A percentile compares a stretch with the other conserved stretches of the same genome.
Conservation (phyloP, 1,284 basidiomycete genomes). For the Melampsora larici-populina region DNA sequence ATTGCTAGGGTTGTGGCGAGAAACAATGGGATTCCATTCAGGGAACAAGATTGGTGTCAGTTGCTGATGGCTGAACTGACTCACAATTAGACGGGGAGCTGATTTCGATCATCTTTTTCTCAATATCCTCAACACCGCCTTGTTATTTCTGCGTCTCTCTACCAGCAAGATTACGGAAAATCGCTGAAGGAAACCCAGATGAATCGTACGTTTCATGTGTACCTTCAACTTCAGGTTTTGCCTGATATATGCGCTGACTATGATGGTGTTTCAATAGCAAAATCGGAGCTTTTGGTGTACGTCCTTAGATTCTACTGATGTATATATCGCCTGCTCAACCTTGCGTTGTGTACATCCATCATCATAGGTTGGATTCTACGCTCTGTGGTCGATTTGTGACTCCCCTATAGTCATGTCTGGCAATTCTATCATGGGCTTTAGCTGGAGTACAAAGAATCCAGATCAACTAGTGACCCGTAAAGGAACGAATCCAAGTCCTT, state of each 20-base stretch:
- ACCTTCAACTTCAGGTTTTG: background rate
- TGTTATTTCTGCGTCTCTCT: background rate
- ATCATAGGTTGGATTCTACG: constrained; percentile 59
- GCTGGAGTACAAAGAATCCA: constrained; percentile 72
- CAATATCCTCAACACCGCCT: background rate
- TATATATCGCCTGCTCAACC: background rate
- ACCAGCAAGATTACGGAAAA: constrained; percentile 41
- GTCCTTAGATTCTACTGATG: constrained; percentile 53
- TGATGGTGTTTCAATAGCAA: constrained; percentile 66
- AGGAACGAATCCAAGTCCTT: constrained; percentile 44
- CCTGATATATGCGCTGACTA: constrained; percentile 46
- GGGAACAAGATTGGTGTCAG: constrained; percentile 55
- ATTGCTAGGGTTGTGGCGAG: constrained; percentile 62
- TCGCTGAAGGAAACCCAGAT: constrained; percentile 43
- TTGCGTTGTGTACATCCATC: constrained; percentile 36
- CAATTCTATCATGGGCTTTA: constrained; percentile 72
- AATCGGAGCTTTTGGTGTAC: constrained; percentile 80
- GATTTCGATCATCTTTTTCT: background rate
- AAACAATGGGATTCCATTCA: constrained; percentile 79
- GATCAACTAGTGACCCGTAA: constrained; percentile 64
- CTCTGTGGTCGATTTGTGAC: constrained; percentile 62
- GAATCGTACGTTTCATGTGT: constrained; percentile 33
- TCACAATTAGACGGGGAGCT: background rate
- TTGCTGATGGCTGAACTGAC: constrained; percentile 3
- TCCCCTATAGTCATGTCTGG: constrained; percentile 89